Evolutionary conservation across 2,329 filamentous ascomycete species (phyloP), one percentile per base, ranked within the genome.

Genomic region (Cytospora chrysosperma): DNA sequence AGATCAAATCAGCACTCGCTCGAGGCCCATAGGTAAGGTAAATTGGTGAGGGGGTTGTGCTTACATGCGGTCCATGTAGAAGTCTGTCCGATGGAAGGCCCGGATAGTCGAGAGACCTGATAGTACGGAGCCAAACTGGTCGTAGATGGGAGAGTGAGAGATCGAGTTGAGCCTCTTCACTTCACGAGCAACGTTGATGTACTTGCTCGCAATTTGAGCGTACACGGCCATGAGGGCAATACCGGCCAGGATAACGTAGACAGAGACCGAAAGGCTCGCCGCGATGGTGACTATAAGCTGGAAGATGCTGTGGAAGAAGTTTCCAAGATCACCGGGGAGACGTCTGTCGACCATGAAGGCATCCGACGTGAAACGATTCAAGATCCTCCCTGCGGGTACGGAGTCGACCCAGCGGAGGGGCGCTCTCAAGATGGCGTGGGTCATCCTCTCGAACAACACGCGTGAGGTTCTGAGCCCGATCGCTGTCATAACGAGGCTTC

Each of bases 341-440:
- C 72, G 69, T n/a, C 69, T 68, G 62, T 80, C 78, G 8, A 79
- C 68, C 13, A 72, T 70, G 43, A 74, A 75, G 3, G 75, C 75
- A 65, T 80, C 78, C 0, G 73, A 72, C 0, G 74, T 76, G 62
- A 79, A 79, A 7, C 78, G 74, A 67, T 80, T 80, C 49, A 79
- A 68, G 32, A 80, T 73, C n/a, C 77, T 73, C 6, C 78, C 78
- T 0, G 75, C 69, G 4, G 78, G 77, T 1, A 76, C 69, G 0
- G 75, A 77, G 64, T 80, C 77, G 17, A 77, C 69, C 75, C 75
- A 77, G 43, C 73, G 70, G 13, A 80, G 69, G 12, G 77, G 77
- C 8, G 77, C 77, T 9, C 74, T 72, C 15, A 80, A 71, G 28
- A 80, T 73, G 4, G 74, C 69, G 53, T 74, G 70, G 9, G 70